A percentile compares a stretch with the other conserved stretches of the same genome.
phyloP scores from a whole-genome alignment of 2,329 filamentous ascomycete species.

The Penicillium italicum region DNA sequence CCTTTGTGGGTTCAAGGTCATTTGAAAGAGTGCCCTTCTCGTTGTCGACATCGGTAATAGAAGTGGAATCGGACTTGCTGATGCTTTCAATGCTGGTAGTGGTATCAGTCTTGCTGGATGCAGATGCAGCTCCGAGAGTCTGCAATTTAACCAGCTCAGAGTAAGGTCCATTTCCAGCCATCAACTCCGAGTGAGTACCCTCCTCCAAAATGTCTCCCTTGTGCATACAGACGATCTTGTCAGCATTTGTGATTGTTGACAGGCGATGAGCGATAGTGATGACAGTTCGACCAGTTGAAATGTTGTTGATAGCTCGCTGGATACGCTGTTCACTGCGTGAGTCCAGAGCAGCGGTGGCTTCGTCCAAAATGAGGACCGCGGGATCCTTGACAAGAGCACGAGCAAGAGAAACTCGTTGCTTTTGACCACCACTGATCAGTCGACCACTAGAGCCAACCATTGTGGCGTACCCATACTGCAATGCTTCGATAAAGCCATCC shows the following conservation, averaged over 20 bases:
- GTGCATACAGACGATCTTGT: conserved; percentile 55
- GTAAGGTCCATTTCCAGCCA: conserved; percentile 44
- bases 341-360: conserved; percentile 65
- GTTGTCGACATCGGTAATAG: conserved; percentile 22
- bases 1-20: conserved; percentile 11
- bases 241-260: conserved; percentile 54
- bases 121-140: conserved; percentile 51
- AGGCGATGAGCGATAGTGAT: conserved; percentile 65
- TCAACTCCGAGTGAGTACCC: conserved; percentile 51
- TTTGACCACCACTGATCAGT: conserved; percentile 72
- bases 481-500: conserved; percentile 28
- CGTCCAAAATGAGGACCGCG: conserved; percentile 72
- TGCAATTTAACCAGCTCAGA: conserved; percentile 24
- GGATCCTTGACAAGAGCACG: conserved; percentile 70
- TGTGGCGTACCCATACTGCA: conserved; percentile 61
- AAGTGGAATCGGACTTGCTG: conserved; percentile 28
- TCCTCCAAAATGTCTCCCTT: conserved; percentile 52
- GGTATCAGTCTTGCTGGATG: conserved; percentile 47
- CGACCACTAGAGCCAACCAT: conserved; percentile 71
- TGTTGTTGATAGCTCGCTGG: conserved; percentile 50
- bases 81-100: conserved; percentile 46
- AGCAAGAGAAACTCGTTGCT: conserved; percentile 75
- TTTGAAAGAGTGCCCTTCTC: conserved; percentile 16
- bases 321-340: conserved; percentile 52
- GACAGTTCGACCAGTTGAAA: conserved; percentile 62